Conservation (phyloP, 2,329 filamentous ascomycete species). For the Monilinia vaccinii-corymbosi region DNA sequence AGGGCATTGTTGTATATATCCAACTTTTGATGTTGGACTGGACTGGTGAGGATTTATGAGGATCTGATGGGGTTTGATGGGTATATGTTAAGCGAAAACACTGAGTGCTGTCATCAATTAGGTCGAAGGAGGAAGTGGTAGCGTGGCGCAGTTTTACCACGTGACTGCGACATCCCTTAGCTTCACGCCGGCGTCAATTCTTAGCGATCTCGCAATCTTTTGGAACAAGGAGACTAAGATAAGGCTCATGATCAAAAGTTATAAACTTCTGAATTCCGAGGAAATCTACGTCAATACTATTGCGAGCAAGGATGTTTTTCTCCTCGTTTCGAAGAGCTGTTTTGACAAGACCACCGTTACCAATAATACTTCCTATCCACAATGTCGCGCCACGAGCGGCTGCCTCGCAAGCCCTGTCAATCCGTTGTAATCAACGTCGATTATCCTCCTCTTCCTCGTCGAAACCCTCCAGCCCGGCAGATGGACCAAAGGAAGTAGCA, state of each 20-base stretch:
- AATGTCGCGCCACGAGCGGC: constrained; percentile 21
- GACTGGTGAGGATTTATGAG: background rate
- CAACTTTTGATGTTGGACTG: background rate
- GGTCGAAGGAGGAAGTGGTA: background rate
- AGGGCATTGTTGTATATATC: background rate
- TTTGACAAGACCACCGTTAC: constrained; percentile 20
- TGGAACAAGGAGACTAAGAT: constrained; percentile 9
- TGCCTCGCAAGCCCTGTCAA: constrained; percentile 23
- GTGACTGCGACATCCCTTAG: background rate
- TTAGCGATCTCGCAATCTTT: background rate
- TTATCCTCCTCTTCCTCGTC: constrained; percentile 32
- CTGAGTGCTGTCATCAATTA: background rate
- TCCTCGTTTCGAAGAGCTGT: constrained; percentile 28
- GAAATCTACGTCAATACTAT: constrained; percentile 6
- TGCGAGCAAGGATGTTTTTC: constrained; percentile 28
- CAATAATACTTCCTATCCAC: constrained; percentile 22
- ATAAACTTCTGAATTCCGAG: background rate
- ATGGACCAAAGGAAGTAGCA: constrained; percentile 28
- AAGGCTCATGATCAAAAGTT: constrained; percentile 3
- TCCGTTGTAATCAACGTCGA: constrained; percentile 28
- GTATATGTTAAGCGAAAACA: no score
- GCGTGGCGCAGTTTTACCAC: background rate
- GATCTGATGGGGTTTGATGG: no score
- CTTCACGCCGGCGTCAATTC: background rate
- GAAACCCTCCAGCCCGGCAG: constrained; percentile 31